phyloP scores from a whole-genome alignment of 768 basidiomycete species.

The Mrakia frigida region DNA sequence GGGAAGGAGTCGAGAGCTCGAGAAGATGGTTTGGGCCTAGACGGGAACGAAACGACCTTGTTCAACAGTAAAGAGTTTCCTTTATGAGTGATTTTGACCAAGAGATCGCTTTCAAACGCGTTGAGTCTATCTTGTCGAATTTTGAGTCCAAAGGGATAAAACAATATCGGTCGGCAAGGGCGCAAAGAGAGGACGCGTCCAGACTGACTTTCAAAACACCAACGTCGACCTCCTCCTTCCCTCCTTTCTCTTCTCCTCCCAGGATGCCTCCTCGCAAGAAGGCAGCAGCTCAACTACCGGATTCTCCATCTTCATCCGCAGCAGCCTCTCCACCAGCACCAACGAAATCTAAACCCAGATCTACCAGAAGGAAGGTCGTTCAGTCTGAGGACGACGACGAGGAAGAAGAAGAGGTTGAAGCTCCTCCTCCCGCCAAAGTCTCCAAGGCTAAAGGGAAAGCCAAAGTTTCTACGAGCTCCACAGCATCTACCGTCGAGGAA shows the following conservation, averaged over 20 bases:
- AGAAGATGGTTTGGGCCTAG: neutral
- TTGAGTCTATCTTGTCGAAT: too few species aligned
- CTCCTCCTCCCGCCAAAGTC: neutral
- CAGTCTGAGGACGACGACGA: conserved; percentile 18
- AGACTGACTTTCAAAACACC: neutral
- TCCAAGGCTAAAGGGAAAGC: neutral
- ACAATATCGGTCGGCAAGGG: neutral
- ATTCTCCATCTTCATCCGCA: conserved; percentile 24
- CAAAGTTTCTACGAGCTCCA: neutral
- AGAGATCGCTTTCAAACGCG: too few species aligned
- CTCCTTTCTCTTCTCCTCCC: neutral
- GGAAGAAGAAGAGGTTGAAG: conserved; percentile 18
- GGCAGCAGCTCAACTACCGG: conserved; percentile 5
- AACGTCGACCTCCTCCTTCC: neutral
- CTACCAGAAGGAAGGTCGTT: conserved; percentile 15
- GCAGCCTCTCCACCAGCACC: neutral
- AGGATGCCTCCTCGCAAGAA: conserved; percentile 21
- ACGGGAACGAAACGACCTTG: too few species aligned
- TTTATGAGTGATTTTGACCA: too few species aligned
- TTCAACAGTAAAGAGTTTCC: too few species aligned
- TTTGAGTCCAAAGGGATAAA: too few species aligned
- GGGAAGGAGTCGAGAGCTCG: neutral
- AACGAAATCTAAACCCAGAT: neutral
- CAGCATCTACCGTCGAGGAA: neutral
- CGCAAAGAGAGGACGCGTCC: neutral